Evolutionary conservation across 352 stramenopile species (phyloP).

Genomic region (Globisporangium solare): DNA sequence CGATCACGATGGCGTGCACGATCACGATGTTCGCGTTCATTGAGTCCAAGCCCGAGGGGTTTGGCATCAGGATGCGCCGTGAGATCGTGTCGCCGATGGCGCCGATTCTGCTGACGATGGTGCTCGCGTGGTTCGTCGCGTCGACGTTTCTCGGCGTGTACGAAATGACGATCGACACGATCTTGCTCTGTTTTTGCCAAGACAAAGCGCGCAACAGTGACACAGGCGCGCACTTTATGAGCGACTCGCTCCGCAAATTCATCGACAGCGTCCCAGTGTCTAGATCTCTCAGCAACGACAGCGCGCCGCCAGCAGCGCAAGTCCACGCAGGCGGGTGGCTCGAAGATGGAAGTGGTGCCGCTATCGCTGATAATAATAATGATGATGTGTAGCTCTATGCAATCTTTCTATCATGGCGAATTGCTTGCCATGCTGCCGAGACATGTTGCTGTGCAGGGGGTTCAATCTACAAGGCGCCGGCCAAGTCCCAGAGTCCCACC

Average conservation of each 20-base stretch:
- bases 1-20: constrained; percentile 51
- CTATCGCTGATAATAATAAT: too few species aligned
- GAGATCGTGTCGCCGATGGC: constrained; percentile 80
- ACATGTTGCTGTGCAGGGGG: too few species aligned
- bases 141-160: constrained; percentile 94
- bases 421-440: too few species aligned
- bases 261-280: constrained; percentile 52
- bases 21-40: constrained; percentile 60
- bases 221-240: constrained; percentile 74
- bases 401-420: too few species aligned
- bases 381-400: too few species aligned
- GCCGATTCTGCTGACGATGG: constrained; percentile 86
- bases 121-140: constrained; percentile 91
- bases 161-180: constrained; percentile 93
- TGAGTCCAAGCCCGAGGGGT: constrained; percentile 46
- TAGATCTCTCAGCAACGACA: constrained; percentile 2
- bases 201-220: constrained; percentile 81
- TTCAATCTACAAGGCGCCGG: too few species aligned
- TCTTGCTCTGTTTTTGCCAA: constrained; percentile 95
- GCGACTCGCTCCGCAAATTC: constrained; percentile 62
- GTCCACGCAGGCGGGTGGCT: too few species aligned
- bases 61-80: constrained; percentile 39
- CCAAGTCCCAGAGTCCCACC: too few species aligned
- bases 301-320: too few species aligned
- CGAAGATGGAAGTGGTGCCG: too few species aligned